Evolutionary conservation across 805 yeast genomes (phyloP), one percentile per base, ranked within the genome.

Genomic region (Yueomyces sinensis): DNA sequence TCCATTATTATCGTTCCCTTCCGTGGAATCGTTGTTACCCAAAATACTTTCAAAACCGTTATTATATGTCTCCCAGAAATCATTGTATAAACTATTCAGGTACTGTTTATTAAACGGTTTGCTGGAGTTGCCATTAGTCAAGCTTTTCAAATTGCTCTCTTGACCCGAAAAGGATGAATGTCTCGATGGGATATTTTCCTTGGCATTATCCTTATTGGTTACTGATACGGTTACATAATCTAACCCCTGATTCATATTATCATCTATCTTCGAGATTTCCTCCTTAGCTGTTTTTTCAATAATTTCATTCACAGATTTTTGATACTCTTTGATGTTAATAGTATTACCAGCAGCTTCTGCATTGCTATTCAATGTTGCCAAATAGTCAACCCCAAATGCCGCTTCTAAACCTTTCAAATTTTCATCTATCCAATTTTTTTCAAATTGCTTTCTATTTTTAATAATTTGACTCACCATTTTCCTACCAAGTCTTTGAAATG

Each of bases 401-500:
- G n/a, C n/a, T n/a, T n/a, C n/a, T n/a, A n/a, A n/a, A n/a, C n/a
- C n/a, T n/a, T n/a, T n/a, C n/a, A n/a, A n/a, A n/a, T 6, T n/a
- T n/a, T 20, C 13, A 9, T 14, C 16, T 13, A 29, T 24, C 37
- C 37, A 35, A 16, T 24, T 20, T 16, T 22, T 37, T 22, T 45
- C 45, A 0, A 41, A 35, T 15, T 34, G 37, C 4, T 31, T 27
- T 31, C 49, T 39, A 19, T 37, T 31, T n/a, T 36, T 37, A 27
- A 35, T 30, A 13, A 42, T 43, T n/a, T 36, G 38, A 14, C 28
- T 30, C 4, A 41, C 23, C 11, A 45, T 37, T 7, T 36, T 37
- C 17, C 42, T 31, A 17, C 35, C 29, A 1, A 38, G 32, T 17
- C 25, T 38, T 18, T 37, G 39, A 29, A 41, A 30, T 4, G 43